Conservation (phyloP, 352 stramenopile genomes). For the Thraustochytrium sp. region DNA sequence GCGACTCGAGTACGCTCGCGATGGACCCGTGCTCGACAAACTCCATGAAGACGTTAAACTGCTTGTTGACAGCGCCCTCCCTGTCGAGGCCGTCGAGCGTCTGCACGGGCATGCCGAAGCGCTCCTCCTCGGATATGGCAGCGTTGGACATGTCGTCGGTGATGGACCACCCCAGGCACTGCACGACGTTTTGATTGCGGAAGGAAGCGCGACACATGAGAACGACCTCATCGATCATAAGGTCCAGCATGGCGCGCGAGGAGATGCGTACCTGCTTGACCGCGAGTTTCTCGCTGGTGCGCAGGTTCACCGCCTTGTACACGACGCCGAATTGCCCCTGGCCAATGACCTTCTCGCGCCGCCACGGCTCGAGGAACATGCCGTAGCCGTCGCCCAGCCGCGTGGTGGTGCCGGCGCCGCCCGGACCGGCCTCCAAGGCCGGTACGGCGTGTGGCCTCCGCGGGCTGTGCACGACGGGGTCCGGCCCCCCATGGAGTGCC, state of each 20-base stretch:
- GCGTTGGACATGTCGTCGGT: neutral
- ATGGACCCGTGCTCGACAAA: conserved; percentile 23
- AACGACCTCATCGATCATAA: conserved; percentile 38
- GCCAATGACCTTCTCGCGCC: conserved; percentile 16
- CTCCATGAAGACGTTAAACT: conserved; percentile 46
- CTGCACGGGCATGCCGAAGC: conserved; percentile 25
- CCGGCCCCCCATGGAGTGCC: too few relatives aligned
- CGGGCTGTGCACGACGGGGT: too few relatives aligned
- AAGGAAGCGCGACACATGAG: conserved; percentile 32
- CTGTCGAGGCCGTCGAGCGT: conserved; percentile 32
- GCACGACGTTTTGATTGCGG: conserved; percentile 37
- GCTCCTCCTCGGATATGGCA: neutral
- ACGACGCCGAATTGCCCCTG: conserved; percentile 31
- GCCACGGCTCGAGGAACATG: conserved; percentile 34
- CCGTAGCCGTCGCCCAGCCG: conserved; percentile 15
- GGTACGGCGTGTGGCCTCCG: too few relatives aligned
- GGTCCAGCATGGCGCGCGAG: neutral
- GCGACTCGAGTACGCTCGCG: neutral
- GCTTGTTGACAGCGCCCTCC: neutral
- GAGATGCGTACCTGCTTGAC: conserved; percentile 28
- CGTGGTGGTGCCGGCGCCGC: neutral
- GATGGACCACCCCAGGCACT: conserved; percentile 8
- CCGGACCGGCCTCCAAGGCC: too few relatives aligned
- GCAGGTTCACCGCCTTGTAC: conserved; percentile 10
- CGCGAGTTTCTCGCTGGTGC: neutral